Evolutionary conservation across 495 filamentous ascomycete genomes (phyloP), one percentile per base, ranked within the genome.

Genomic region (Echria macrotheca): DNA sequence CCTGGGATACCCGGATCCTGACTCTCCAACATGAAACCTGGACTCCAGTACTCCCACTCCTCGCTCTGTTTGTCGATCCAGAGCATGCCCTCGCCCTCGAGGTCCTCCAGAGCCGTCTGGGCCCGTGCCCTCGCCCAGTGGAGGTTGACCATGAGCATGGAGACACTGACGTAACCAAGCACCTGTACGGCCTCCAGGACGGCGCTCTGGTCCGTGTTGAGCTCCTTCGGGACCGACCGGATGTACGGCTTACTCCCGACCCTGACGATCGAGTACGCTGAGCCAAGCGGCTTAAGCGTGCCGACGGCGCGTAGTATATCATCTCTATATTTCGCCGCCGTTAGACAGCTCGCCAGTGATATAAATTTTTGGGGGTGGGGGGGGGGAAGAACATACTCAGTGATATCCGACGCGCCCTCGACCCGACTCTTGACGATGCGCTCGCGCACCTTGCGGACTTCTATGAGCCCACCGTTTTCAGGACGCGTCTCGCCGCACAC

Each of bases 1-100:
- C 56, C 49, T 1, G 47, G 10, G n/a, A 28, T 46, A 9, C 36
- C 39, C 6, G 32, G 0, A 3, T 60, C 60, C 22, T 54, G 35
- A 19, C 49, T 47, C 44, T 65, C 72, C n/a, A 69, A 49, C 62
- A 76, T 63, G 38, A 79, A 83, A 4, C 79, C 76, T 0, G 93
- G 94, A 44, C 86, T 90, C 94, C 93, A 99, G 60, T 95, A 99
- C 68, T 97, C 93, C 58, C 82, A 89, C 70, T 97, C 91, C 6
- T 76, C 73, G 14, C 79, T 82, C 66, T 97, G 91, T 40, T 75
- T 77, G 68, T 99, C 93, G 5, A 97, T 79, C 93, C 93, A 99
- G 14, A 97, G 85, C 65, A 99, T 77, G 19, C 87, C 87, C 60
- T 95, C 91, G 5, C 83, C 82, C n/a, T 96, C 66, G 18, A 99